A percentile compares a stretch with the other conserved stretches of the same genome.
Conservation (phyloP, 495 filamentous ascomycete species). For the Penicillium nucicola region DNA sequence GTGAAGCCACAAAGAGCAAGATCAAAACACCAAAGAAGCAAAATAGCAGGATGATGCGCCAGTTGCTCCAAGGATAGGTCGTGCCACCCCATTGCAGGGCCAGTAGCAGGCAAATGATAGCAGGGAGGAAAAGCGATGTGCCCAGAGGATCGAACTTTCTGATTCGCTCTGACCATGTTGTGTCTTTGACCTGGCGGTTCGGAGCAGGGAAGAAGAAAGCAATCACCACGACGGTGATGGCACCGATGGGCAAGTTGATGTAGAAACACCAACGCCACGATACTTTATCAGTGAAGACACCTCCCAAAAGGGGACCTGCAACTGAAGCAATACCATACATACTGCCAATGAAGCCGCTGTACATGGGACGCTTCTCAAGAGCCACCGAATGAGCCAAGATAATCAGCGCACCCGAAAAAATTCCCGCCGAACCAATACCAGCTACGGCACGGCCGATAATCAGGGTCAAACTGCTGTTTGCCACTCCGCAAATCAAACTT, state of each 20-base stretch:
- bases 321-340: constrained; percentile 71
- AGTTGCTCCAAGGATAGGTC: constrained; percentile 33
- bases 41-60: constrained; percentile 33
- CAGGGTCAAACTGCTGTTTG: constrained; percentile 62
- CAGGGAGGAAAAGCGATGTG: constrained; percentile 33
- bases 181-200: constrained; percentile 13
- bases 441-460: constrained; percentile 76
- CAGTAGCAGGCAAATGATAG: constrained; percentile 36
- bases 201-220: constrained; percentile 48
- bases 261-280: constrained; percentile 87
- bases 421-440: constrained; percentile 64
- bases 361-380: constrained; percentile 60
- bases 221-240: constrained; percentile 50
- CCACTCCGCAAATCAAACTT: constrained; percentile 65
- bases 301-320: constrained; percentile 62
- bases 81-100: constrained; percentile 44
- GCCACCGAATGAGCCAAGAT: constrained; percentile 64
- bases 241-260: constrained; percentile 70
- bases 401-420: constrained; percentile 70
- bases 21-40: constrained; percentile 31
- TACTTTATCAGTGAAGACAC: constrained; percentile 53
- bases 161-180: constrained; percentile 23
- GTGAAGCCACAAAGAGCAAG: constrained; percentile 27
- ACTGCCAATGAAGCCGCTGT: constrained; percentile 64
- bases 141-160: constrained; percentile 33